Conservation (phyloP, 495 filamentous ascomycete genomes). For the Amorphotheca resinae region DNA sequence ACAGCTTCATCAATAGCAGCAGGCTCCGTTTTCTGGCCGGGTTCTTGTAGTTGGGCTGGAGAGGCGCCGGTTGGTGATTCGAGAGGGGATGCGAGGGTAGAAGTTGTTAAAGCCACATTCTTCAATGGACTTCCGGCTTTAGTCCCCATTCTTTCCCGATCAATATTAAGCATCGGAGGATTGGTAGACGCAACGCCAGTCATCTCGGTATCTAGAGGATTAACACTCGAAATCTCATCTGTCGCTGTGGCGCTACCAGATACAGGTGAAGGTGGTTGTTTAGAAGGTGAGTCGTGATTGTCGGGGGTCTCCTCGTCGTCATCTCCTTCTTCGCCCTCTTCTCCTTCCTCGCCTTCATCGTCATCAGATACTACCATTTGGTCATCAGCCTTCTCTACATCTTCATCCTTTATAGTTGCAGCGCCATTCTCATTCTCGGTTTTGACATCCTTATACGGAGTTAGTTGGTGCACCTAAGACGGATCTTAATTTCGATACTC, state of each 20-base stretch:
- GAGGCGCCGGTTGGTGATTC: conserved; percentile 4
- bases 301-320: conserved; percentile 33
- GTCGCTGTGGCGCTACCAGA: not conserved
- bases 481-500: conserved; percentile 17
- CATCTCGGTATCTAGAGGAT: conserved; percentile 1
- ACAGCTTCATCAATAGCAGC: conserved; percentile 11
- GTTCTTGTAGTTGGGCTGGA: not conserved
- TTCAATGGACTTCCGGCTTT: conserved; percentile 18
- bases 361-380: conserved; percentile 39
- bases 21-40: not conserved
- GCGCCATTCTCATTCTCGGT: conserved; percentile 10
- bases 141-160: conserved; percentile 6
- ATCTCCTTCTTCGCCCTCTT: conserved; percentile 44
- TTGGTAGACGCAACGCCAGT: not conserved
- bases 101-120: conserved; percentile 14
- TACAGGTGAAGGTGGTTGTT: conserved; percentile 3
- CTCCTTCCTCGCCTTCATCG: conserved; percentile 42
- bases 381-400: conserved; percentile 29
- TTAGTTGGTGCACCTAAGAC: conserved; percentile 6
- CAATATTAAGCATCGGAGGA: not conserved
- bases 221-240: not conserved
- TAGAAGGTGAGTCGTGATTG: conserved; percentile 24
- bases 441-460: conserved; percentile 23
- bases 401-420: conserved; percentile 23
- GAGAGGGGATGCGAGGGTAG: conserved; percentile 12